Evolutionary conservation across 441 rosid genomes (phyloP), one percentile per base, ranked within the genome.

Genomic region (Populus hybrid): DNA sequence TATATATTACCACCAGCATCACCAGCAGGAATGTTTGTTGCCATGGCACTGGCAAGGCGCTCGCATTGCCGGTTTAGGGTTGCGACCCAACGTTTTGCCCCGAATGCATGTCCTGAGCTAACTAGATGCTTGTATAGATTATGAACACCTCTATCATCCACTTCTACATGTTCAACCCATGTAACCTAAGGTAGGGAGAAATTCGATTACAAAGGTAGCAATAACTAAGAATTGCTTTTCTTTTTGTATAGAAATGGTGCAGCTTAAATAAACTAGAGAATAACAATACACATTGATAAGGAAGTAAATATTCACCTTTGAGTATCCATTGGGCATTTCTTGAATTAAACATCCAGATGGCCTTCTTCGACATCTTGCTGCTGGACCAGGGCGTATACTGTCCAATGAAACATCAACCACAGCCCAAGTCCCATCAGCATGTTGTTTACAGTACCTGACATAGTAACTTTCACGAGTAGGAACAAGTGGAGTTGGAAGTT

Each of bases 381-480:
- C 79, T 0, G 94, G 91, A 76, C 88, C 88, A 0, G 89, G 92
- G 31, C 90, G 89, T 73, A 93, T 72, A 81, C 84, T 84, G 85
- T 96, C 98, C 81, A 96, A 83, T 12, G 98, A 96, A 81, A 93
- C 91, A 81, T 96, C 99, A 20, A 92, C 99, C 78, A 96, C 97
- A 0, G 92, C 96, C 99, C 99, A 96, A 1, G 89, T 78, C 69
- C 93, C 91, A 5, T 94, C 98, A 9, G 80, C 89, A 42, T 90
- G 96, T 61, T 96, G 92, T 71, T 91, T 94, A 69, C 92, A 93
- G 63, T 92, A 93, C 68, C 98, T 86, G 4, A 80, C 89, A 40
- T 78, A 96, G 78, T 90, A 90, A 76, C 87, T 78, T 80, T 94
- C 92, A 3, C 99, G 85, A 12, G 92, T 89, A 0, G 98, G 89